A percentile compares a stretch with the other conserved stretches of the same genome.
These are phyloP conservation scores for Mortierella sp. DNA, from an alignment of 371 early-diverging fungal species.

Conservation along the genomic window DNA sequence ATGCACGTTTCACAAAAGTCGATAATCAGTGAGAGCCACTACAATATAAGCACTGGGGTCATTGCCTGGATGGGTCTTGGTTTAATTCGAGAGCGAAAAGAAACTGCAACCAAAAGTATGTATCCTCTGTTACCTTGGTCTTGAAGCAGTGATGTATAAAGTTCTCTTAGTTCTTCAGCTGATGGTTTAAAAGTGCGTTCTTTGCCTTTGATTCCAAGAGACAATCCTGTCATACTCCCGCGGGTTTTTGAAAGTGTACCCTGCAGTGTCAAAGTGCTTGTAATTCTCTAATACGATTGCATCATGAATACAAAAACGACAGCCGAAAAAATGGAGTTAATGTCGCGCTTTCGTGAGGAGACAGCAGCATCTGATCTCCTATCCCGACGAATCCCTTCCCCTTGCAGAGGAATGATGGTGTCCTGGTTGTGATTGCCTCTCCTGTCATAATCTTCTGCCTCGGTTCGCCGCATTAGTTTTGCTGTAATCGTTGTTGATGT, in stretches of 20 bases:
- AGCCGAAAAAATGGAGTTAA: not conserved
- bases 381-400: not conserved
- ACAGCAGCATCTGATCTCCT: not conserved
- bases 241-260: not conserved
- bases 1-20: not conserved
- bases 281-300: constrained; percentile 26
- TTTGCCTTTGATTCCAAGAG: constrained; percentile 8
- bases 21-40: not conserved
- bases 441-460: not conserved
- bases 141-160: constrained; percentile 34
- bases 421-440: not conserved
- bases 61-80: not conserved
- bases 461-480: not conserved
- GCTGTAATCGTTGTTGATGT: not conserved
- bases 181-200: constrained; percentile 33
- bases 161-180: constrained; percentile 38
- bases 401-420: constrained; percentile 9
- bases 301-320: not conserved
- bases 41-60: not conserved
- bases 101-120: not conserved
- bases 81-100: constrained; percentile 1
- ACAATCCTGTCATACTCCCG: not conserved
- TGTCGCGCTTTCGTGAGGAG: constrained; percentile 4
- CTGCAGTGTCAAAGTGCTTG: constrained; percentile 38
- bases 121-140: constrained; percentile 30